These are phyloP conservation scores for Colletotrichum sp. DNA, from an alignment of 2,329 filamentous ascomycete species.

Conservation along the genomic window DNA sequence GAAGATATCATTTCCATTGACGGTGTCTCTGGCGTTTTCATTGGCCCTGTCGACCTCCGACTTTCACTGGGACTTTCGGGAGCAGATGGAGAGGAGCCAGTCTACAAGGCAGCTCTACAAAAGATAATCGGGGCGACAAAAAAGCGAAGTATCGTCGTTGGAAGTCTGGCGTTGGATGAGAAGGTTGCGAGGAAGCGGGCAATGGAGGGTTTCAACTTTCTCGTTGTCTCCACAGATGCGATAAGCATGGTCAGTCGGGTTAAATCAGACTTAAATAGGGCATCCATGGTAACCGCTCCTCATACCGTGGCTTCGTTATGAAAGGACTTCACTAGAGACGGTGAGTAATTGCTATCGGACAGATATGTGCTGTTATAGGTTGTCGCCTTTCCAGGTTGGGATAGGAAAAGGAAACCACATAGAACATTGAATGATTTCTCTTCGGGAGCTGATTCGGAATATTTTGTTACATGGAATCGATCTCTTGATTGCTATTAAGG, in stretches of 20 bases:
- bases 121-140: background rate
- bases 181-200: background rate
- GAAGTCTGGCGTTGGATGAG: background rate
- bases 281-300: background rate
- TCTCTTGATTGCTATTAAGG: fast-evolving
- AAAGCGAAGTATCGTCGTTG: background rate
- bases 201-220: background rate
- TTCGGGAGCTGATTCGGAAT: background rate
- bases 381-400: background rate
- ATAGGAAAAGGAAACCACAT: background rate
- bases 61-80: background rate
- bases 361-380: fast-evolving
- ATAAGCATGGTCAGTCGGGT: background rate
- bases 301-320: background rate
- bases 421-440: background rate
- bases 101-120: background rate
- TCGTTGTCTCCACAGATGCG: background rate
- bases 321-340: background rate
- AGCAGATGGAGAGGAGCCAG: background rate
- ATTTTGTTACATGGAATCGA: background rate
- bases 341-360: no score
- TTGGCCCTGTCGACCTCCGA: background rate
- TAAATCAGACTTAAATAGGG: background rate
- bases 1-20: background rate
- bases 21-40: background rate